These are phyloP conservation scores for Iberis pinnata DNA, from an alignment of 345 rosid species.

Conservation along the genomic window DNA sequence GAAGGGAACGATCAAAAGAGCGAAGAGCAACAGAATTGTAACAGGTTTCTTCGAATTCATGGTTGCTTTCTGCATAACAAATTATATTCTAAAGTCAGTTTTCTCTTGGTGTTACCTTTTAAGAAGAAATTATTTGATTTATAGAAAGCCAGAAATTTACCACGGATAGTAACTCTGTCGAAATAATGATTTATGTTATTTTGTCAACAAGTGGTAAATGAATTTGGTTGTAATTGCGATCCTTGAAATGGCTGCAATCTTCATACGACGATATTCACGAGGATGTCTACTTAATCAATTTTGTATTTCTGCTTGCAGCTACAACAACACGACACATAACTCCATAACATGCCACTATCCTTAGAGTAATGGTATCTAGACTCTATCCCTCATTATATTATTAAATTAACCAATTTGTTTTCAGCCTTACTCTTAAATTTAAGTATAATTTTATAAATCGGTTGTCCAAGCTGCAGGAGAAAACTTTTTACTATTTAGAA, in stretches of 20 bases:
- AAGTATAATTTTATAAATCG: no score
- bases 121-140: not conserved
- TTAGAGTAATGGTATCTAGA: constrained; percentile 3
- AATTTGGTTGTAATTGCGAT: constrained; percentile 10
- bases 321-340: constrained; percentile 18
- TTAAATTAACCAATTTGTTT: no score
- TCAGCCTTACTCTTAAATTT: no score
- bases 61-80: not conserved
- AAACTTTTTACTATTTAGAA: no score
- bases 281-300: constrained; percentile 13
- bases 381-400: no score
- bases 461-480: no score
- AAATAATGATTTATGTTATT: not conserved
- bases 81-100: not conserved
- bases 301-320: not conserved
- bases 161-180: not conserved
- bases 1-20: constrained; percentile 6
- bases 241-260: constrained; percentile 27
- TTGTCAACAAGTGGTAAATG: constrained; percentile 10
- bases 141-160: constrained; percentile 2
- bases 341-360: constrained; percentile 6
- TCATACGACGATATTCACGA: constrained; percentile 21
- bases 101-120: no score
- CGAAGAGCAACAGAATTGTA: constrained; percentile 8
- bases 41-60: constrained; percentile 1